phyloP scores from a whole-genome alignment of 140 eudicot genomes.

The Artemisia princeps region DNA sequence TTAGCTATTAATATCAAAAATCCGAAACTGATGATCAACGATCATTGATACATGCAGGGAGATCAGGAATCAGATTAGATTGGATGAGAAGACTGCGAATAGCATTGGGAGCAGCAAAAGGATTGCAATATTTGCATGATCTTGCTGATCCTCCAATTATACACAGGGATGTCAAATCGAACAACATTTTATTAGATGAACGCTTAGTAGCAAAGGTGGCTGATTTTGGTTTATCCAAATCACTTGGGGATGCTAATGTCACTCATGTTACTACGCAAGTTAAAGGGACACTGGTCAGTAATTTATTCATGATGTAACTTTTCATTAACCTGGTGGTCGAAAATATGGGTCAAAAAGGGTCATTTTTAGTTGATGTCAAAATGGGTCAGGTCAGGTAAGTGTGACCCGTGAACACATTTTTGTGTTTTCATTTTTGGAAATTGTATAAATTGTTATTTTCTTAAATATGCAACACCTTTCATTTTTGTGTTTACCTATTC shows the following conservation, averaged over 20 bases:
- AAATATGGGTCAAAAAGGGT: not conserved
- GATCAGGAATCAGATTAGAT: constrained; percentile 68
- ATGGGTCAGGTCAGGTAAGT: not conserved
- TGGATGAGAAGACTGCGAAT: constrained; percentile 73
- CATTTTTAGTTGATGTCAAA: not conserved
- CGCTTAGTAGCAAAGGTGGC: constrained; percentile 78
- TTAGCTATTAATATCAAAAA: not conserved
- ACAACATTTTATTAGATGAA: constrained; percentile 68
- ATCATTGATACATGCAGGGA: constrained; percentile 38
- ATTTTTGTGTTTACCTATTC: not conserved
- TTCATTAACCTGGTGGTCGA: not conserved
- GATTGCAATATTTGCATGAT: constrained; percentile 74
- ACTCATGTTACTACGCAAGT: constrained; percentile 85
- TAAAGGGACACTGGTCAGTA: constrained; percentile 86
- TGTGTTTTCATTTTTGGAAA: too few species aligned
- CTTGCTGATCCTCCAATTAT: constrained; percentile 91
- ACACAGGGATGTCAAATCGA: constrained; percentile 82
- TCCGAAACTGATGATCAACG: not conserved
- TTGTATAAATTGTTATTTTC: too few species aligned
- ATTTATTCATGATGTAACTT: not conserved
- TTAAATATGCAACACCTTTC: not conserved
- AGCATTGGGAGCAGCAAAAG: constrained; percentile 78
- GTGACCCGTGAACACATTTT: too few species aligned
- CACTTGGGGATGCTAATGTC: constrained; percentile 42
- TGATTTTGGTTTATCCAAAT: constrained; percentile 81